These are phyloP conservation scores for Mollisia scopiformis DNA, from an alignment of 2,329 filamentous ascomycete species.

Conservation along the genomic window DNA sequence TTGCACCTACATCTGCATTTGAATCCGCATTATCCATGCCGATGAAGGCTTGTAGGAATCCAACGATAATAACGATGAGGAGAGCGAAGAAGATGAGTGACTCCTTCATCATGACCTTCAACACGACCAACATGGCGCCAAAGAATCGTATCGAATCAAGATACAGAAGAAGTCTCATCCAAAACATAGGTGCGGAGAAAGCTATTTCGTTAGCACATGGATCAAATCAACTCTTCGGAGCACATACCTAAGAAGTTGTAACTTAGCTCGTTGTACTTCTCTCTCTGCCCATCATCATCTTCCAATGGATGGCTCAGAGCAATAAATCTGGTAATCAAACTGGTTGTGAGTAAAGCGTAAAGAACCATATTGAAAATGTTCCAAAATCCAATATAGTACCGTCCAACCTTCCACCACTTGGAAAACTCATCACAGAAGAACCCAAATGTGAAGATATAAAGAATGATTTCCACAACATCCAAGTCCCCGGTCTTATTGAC, in stretches of 20 bases:
- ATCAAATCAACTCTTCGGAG: background rate
- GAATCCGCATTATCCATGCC: slow-evolving; percentile 85
- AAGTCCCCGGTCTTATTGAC: slow-evolving; percentile 85
- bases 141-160: slow-evolving; percentile 95
- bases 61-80: slow-evolving; percentile 79
- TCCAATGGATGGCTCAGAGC: slow-evolving; percentile 66
- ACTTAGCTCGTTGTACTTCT: slow-evolving; percentile 74
- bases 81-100: slow-evolving; percentile 96
- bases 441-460: slow-evolving; percentile 90
- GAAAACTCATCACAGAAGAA: slow-evolving; percentile 86
- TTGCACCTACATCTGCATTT: slow-evolving; percentile 48
- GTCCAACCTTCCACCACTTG: slow-evolving; percentile 94
- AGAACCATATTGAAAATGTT: slow-evolving; percentile 90
- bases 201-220: slow-evolving; percentile 47
- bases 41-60: slow-evolving; percentile 92
- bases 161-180: slow-evolving; percentile 89
- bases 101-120: slow-evolving; percentile 94
- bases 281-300: slow-evolving; percentile 48
- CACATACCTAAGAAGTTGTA: slow-evolving; percentile 77
- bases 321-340: slow-evolving; percentile 77
- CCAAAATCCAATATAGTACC: slow-evolving; percentile 93
- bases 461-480: slow-evolving; percentile 78
- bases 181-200: slow-evolving; percentile 95
- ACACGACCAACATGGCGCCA: slow-evolving; percentile 94
- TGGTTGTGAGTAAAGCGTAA: slow-evolving; percentile 78